Percentiles rank a stretch among this genome's conserved stretches.
phyloP scores from a whole-genome alignment of 78 protist genomes.

The Emiliania huxleyi region DNA sequence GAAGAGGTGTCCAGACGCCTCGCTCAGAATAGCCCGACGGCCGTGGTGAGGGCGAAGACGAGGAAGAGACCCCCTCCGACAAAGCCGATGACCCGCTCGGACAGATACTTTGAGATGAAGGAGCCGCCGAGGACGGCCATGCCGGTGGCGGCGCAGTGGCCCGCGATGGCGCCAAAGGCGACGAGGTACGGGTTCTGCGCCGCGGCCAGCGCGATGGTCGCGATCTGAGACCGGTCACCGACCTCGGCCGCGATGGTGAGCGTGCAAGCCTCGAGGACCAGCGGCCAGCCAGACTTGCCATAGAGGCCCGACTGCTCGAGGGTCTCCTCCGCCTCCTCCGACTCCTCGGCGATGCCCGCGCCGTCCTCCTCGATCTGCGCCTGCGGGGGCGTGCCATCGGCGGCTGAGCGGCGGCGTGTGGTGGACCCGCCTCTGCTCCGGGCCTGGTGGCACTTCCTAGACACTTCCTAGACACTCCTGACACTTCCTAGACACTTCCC shows the following conservation, averaged over 20 bases:
- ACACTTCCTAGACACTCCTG: no score
- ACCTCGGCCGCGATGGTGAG: background rate
- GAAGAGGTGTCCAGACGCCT: no score
- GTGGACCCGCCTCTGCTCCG: no score
- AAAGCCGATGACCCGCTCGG: background rate
- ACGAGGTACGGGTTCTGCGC: background rate
- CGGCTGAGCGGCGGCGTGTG: no score
- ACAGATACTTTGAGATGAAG: background rate
- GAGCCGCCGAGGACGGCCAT: background rate
- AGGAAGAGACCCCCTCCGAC: constrained; percentile 1
- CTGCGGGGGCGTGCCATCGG: no score
- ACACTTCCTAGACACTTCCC: no score
- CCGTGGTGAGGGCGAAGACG: background rate
- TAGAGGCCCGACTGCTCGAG: background rate
- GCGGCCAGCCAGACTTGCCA: background rate
- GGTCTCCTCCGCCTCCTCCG: background rate
- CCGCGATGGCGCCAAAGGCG: background rate
- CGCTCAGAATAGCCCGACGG: background rate
- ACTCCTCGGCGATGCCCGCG: background rate
- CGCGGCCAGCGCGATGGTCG: constrained; percentile 11
- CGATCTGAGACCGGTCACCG: constrained; percentile 17
- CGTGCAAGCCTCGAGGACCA: background rate
- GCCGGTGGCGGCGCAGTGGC: background rate
- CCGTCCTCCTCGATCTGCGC: background rate
- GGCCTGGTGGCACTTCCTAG: no score